A percentile compares a stretch with the other conserved stretches of the same genome.
Evolutionary conservation across 768 basidiomycete species (phyloP).

Genomic region (Auricularia sp.): DNA sequence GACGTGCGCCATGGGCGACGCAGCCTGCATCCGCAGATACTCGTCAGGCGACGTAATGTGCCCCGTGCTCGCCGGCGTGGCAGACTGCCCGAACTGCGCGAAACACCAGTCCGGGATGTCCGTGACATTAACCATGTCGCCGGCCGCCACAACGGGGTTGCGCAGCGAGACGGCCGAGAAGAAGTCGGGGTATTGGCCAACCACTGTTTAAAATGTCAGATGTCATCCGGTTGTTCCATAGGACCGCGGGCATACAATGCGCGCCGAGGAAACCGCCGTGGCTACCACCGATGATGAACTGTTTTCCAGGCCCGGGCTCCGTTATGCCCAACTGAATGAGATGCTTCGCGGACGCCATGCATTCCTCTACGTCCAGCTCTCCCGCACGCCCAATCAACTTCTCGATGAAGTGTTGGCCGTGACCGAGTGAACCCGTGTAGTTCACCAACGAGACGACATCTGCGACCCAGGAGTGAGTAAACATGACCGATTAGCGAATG

Average conservation of each 20-base stretch:
- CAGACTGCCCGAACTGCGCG: conserved; percentile 32
- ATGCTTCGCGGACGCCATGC: conserved; percentile 41
- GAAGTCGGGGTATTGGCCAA: conserved; percentile 48
- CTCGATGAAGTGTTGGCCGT: conserved; percentile 42
- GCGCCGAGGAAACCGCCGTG: conserved; percentile 59
- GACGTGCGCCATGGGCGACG: conserved; percentile 49
- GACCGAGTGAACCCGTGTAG: conserved; percentile 61
- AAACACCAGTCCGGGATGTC: conserved; percentile 64
- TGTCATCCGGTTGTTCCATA: background rate
- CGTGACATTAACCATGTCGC: conserved; percentile 37
- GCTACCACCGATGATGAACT: conserved; percentile 52
- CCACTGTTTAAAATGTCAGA: conserved; percentile 30
- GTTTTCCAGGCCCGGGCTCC: conserved; percentile 36
- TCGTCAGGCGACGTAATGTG: conserved; percentile 24
- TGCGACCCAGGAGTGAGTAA: conserved; percentile 12
- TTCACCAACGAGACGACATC: conserved; percentile 54
- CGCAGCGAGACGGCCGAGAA: conserved; percentile 54
- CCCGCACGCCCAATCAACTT: conserved; percentile 50
- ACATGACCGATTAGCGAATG: too few species aligned
- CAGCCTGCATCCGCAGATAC: conserved; percentile 33
- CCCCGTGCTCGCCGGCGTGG: conserved; percentile 13
- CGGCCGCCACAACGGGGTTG: conserved; percentile 59
- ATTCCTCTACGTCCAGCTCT: conserved; percentile 54
- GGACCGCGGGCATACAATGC: conserved; percentile 36
- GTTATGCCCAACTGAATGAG: conserved; percentile 43